Base-by-base conservation (phyloP, 2,329 filamentous ascomycete species). In the Emmonsia crescens region DNA sequence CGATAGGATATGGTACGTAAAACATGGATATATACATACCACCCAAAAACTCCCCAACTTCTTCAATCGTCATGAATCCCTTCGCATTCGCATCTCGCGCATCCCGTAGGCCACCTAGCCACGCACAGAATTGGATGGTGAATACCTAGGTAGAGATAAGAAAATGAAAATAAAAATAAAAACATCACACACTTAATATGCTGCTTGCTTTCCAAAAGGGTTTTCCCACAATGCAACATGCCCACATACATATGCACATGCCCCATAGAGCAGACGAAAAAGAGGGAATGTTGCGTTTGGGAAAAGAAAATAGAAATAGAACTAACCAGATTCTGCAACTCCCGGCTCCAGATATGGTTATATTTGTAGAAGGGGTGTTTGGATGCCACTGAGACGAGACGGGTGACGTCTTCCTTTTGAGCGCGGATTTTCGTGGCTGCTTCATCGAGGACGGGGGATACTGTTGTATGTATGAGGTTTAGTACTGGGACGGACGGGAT, bases 321-420 rank as follows among this genome's bases (percentile, higher is more conserved):
- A 60, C 83, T 14, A 5, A 83, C 84, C 52, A 89, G 84, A 73
- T 89, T 90, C 75, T 97, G 93, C 60, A 96, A 78, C 70, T 89
- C 85, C 62, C 90, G 85, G 33, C 85, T 83, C 94, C 94, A 99
- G 73, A 91, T 85, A 61, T 81, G 79, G 76, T 96, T 96, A 79
- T 95, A 96, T 83, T 96, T 96, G 85, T 97, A 99, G 80, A 97
- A 99, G 0, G 94, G 93, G 70, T 95, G 88, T 73, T 89, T 83
- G 31, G 91, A 92, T 1, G 92, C 91, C 60, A 89, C 83, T 60
- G 81, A 77, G 64, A 85, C 83, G 52, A 99, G 83, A 67, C 87
- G 85, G 62, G 79, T 77, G 54, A 96, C 82, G 52, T 87, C 88
- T 56, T 84, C 79, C 61, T 89, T 82, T 73, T 96, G 85, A 42